phyloP scores from a whole-genome alignment of 164 flowering plant species.

The Vitis rotundifolia region DNA sequence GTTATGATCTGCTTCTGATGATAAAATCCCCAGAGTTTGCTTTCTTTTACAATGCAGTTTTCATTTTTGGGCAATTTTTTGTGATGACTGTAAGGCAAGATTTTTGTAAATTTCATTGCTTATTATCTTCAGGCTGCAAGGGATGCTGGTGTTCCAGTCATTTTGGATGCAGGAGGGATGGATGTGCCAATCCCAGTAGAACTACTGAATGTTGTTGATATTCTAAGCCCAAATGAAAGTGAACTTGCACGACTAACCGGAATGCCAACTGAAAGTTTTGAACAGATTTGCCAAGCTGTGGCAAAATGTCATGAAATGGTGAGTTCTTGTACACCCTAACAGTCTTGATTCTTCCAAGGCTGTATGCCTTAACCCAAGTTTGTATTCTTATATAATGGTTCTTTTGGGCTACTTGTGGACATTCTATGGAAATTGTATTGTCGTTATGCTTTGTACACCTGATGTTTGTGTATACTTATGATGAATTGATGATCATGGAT shows the following conservation, averaged over 20 bases:
- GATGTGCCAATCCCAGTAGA: constrained; percentile 77
- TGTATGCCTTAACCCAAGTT: background rate
- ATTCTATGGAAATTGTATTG: background rate
- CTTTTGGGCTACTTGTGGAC: background rate
- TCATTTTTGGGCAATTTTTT: background rate
- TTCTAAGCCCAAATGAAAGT: constrained; percentile 90
- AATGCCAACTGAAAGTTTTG: constrained; percentile 78
- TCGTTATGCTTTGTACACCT: background rate
- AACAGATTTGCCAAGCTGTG: constrained; percentile 71
- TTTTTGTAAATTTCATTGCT: background rate
- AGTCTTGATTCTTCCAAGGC: background rate
- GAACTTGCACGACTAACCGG: constrained; percentile 84
- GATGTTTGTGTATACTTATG: background rate
- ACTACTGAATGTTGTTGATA: constrained; percentile 63
- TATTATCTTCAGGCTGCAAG: constrained; percentile 63
- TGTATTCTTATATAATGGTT: background rate
- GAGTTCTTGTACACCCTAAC: constrained; percentile 17
- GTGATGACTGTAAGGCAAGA: background rate
- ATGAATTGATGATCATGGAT: background rate
- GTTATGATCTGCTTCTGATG: background rate
- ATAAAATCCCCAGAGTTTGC: background rate
- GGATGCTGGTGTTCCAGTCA: constrained; percentile 77
- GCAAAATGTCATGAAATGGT: constrained; percentile 78
- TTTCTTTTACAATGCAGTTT: background rate
- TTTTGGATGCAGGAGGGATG: constrained; percentile 93